Percentiles rank a stretch among this genome's conserved stretches.
Evolutionary conservation across 768 basidiomycete species (phyloP).

Genomic region (Panaeolus papilionaceus): DNA sequence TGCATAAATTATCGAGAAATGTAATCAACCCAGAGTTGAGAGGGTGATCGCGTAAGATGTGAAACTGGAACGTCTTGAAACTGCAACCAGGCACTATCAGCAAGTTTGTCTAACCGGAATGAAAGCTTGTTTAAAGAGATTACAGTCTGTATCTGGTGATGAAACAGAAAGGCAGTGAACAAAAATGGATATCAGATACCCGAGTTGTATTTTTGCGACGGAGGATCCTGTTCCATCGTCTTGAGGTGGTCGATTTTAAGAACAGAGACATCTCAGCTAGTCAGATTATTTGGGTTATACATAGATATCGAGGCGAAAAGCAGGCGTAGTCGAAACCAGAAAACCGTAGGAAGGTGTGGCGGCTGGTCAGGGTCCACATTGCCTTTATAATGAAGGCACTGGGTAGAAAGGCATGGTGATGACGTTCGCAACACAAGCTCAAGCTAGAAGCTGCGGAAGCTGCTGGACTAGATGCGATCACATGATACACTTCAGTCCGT

Average conservation of each 20-base stretch:
- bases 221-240: not conserved
- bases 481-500: not conserved
- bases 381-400: not conserved
- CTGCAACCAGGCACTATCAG: conserved; percentile 1
- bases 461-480: not conserved
- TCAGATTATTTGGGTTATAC: no score
- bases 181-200: not conserved
- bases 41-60: not conserved
- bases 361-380: not conserved
- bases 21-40: not conserved
- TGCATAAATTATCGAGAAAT: not conserved
- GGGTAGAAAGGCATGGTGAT: not conserved
- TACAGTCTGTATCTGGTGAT: not conserved
- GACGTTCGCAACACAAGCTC: not conserved
- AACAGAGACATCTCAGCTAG: no score
- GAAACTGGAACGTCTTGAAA: not conserved
- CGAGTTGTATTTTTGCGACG: not conserved
- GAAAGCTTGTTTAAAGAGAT: not conserved
- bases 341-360: no score
- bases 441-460: not conserved
- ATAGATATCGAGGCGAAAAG: no score
- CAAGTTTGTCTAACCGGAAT: not conserved
- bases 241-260: no score
- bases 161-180: not conserved
- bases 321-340: no score